Base-by-base conservation (phyloP, 345 rosid genomes). In the Murraya koenigii region DNA sequence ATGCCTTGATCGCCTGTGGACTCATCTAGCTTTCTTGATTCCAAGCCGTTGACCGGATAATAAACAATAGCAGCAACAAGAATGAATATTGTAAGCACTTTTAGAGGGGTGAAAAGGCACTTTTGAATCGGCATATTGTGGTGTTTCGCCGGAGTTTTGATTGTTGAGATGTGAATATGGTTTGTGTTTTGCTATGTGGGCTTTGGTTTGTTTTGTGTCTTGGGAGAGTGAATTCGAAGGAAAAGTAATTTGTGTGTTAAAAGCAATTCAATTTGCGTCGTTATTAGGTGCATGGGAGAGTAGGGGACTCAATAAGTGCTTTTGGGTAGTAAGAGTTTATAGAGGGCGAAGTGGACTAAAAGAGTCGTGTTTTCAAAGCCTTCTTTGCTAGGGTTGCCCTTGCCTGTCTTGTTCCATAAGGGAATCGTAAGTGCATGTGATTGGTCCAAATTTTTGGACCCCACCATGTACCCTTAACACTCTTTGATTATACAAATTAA, bases 351-450 rank as follows among this genome's bases (percentile, higher is more conserved):
- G 69, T 33, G 64, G 85, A 64, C 83, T 19, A 73, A 58, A 33
- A 32, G 68, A 81, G 79, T 66, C 74, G 74, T 73, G 72, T 56
- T 81, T 72, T 41, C 19, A 26, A 20, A 75, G 77, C 28, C 13
- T 8, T 3, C 19, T 63, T 26, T 8, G 11, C 14, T 59, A 25
- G 36, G 32, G 33, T 2, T 22, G 22, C 6, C 33, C 62, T 6
- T 15, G 22, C 33, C 28, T 76, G 58, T 59, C 85, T 74, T 80
- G 62, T n/a, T 26, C 32, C 59, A 25, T 20, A 69, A 66, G 74
- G 83, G 79, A 77, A 74, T 70, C 67, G 36, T 66, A n/a, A 32
- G 77, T 60, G 76, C 89, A 84, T 74, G 85, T 86, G 87, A 59
- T 72, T 49, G 68, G 80, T 79, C 81, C 85, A 77, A 72, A 68